A percentile compares a stretch with the other conserved stretches of the same genome.
Conservation (phyloP, 2,329 filamentous ascomycete genomes). For the Calonectria pseudoreteaudii region DNA sequence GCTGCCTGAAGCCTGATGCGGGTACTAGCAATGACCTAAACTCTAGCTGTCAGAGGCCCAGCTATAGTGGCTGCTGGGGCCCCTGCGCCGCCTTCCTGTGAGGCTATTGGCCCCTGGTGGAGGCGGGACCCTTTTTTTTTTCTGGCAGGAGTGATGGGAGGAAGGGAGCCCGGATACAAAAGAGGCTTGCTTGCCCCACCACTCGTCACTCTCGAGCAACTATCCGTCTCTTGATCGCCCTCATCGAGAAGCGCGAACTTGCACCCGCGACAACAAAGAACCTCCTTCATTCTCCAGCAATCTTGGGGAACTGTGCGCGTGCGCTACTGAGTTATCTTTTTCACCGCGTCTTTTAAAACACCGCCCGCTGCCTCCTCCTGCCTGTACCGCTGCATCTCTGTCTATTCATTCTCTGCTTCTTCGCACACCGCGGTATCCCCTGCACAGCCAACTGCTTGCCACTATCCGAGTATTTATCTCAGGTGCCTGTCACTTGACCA, state of each 20-base stretch:
- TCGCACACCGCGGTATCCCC: slow-evolving; percentile 1
- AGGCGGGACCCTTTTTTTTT: slow-evolving; percentile 20
- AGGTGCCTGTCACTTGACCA: background rate
- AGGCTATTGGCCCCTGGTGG: background rate
- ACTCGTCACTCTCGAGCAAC: slow-evolving; percentile 43
- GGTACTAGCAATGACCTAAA: slow-evolving; percentile 12
- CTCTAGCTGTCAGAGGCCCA: slow-evolving; percentile 13
- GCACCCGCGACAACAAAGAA: background rate
- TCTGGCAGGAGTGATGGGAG: slow-evolving; percentile 20
- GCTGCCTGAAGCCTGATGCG: slow-evolving; percentile 14
- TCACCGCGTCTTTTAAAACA: background rate
- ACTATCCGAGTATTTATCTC: slow-evolving; percentile 1
- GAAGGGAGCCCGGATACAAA: slow-evolving; percentile 39
- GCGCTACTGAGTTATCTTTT: background rate
- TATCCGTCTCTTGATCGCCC: slow-evolving; percentile 32
- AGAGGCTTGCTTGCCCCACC: slow-evolving; percentile 47
- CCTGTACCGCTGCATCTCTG: background rate
- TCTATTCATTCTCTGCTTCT: background rate
- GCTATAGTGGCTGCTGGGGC: slow-evolving; percentile 6
- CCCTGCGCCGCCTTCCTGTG: slow-evolving; percentile 1
- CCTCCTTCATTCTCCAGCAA: background rate
- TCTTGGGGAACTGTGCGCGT: background rate
- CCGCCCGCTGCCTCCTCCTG: background rate
- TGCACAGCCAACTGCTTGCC: slow-evolving; percentile 9
- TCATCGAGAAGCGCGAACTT: slow-evolving; percentile 8